Percentiles rank a stretch among this genome's conserved stretches.
These are phyloP conservation scores for Zalaria sp. DNA, from an alignment of 2,329 filamentous ascomycete species.

Conservation along the genomic window DNA sequence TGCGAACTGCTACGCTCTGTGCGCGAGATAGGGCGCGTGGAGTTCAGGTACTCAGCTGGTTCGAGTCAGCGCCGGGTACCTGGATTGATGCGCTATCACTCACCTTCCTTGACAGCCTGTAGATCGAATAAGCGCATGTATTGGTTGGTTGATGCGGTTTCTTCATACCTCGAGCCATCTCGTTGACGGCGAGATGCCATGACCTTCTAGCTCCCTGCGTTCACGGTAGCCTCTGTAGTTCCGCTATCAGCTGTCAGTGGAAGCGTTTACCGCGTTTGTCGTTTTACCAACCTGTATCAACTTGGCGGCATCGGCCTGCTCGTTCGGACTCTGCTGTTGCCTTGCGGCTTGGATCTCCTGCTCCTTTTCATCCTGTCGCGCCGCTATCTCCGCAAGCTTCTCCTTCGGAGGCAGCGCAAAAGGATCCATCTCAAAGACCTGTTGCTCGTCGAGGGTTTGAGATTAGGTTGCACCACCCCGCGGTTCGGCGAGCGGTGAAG, in stretches of 20 bases:
- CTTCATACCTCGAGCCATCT: constrained; percentile 52
- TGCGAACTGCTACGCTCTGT: constrained; percentile 17
- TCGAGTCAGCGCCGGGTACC: constrained; percentile 13
- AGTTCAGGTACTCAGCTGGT: constrained; percentile 38
- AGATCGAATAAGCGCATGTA: background rate
- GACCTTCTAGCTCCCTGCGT: constrained; percentile 55
- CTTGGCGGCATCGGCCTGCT: constrained; percentile 16
- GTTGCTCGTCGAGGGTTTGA: too few relatives aligned
- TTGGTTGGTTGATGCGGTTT: too few relatives aligned
- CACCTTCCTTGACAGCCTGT: constrained; percentile 20
- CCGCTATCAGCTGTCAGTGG: constrained; percentile 28
- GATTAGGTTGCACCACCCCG: too few relatives aligned
- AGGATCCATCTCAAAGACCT: background rate
- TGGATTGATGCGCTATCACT: constrained; percentile 8
- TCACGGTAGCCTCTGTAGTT: constrained; percentile 66
- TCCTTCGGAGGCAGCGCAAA: constrained; percentile 16
- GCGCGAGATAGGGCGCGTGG: constrained; percentile 31
- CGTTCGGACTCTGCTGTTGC: constrained; percentile 3
- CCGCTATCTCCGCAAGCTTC: constrained; percentile 17
- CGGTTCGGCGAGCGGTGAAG: too few relatives aligned
- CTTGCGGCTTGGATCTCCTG: constrained; percentile 10
- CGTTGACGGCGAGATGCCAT: constrained; percentile 53
- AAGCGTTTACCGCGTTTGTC: constrained; percentile 9
- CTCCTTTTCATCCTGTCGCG: constrained; percentile 17
- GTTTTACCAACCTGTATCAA: constrained; percentile 13